Evolutionary conservation across 495 filamentous ascomycete species (phyloP).

Genomic region (Zalerion maritima): DNA sequence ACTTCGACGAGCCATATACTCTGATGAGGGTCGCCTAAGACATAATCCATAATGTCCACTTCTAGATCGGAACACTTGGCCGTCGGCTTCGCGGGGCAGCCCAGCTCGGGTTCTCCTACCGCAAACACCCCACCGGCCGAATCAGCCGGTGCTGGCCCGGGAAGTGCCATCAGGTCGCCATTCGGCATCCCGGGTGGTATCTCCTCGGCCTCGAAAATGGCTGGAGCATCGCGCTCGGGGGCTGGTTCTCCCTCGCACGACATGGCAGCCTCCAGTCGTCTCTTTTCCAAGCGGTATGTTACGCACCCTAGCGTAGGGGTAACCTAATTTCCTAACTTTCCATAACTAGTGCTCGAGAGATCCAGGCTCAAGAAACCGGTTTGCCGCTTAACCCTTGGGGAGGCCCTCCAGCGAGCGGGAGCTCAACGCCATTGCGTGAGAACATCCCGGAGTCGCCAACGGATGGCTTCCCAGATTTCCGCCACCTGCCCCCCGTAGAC

Average conservation of each 20-base stretch:
- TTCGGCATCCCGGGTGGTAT: conserved; percentile 55
- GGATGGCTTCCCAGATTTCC: conserved; percentile 87
- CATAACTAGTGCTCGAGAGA: conserved; percentile 65
- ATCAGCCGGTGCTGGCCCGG: conserved; percentile 49
- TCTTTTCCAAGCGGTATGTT: conserved; percentile 86
- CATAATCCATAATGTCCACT: conserved; percentile 88
- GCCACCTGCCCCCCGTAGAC: conserved; percentile 44
- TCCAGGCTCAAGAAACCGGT: conserved; percentile 78
- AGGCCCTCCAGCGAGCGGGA: conserved; percentile 75
- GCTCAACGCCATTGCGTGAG: conserved; percentile 90
- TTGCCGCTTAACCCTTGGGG: conserved; percentile 81
- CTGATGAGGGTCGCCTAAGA: conserved; percentile 33
- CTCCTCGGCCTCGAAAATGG: conserved; percentile 49
- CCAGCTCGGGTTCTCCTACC: conserved; percentile 74
- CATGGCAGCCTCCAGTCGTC: conserved; percentile 45
- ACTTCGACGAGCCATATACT: conserved; percentile 1
- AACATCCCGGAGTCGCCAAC: conserved; percentile 96
- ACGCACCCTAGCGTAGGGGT: conserved; percentile 10
- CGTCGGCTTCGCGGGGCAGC: conserved; percentile 50
- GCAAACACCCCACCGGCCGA: conserved; percentile 81
- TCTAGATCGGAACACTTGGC: conserved; percentile 68
- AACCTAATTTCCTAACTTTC: conserved; percentile 7
- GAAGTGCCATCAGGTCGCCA: conserved; percentile 54
- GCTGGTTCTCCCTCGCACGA: conserved; percentile 97
- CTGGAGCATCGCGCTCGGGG: conserved; percentile 66